Conservation (phyloP, 192 early-diverging fungal genomes). For the Globomyces pollinis-pini region DNA sequence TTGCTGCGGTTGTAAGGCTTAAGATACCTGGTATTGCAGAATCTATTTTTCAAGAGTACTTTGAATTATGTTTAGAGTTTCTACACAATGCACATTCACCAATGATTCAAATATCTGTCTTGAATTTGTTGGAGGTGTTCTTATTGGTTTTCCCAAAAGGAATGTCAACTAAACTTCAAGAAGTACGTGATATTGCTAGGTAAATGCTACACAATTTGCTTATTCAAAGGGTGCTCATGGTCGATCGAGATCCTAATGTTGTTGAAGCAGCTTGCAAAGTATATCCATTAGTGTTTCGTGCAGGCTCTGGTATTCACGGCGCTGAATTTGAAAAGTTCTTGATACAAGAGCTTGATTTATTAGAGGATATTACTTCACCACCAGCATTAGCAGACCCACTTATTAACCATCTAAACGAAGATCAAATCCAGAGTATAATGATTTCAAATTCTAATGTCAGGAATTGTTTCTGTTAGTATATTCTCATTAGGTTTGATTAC, state of each 20-base stretch:
- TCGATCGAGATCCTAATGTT: slow-evolving; percentile 32
- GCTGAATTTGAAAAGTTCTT: slow-evolving; percentile 41
- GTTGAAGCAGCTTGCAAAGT: slow-evolving; percentile 30
- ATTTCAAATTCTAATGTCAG: too few relatives aligned
- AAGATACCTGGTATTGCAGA: slow-evolving; percentile 43
- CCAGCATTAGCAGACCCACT: slow-evolving; percentile 39
- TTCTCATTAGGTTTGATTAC: slow-evolving; percentile 26
- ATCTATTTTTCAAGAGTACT: slow-evolving; percentile 38
- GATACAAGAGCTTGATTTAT: slow-evolving; percentile 27
- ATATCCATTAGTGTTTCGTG: slow-evolving; percentile 44
- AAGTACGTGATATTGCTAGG: slow-evolving; percentile 43
- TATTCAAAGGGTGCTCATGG: slow-evolving; percentile 21
- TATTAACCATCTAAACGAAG: slow-evolving; percentile 25
- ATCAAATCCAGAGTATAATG: slow-evolving; percentile 33
- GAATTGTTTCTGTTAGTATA: slow-evolving; percentile 18
- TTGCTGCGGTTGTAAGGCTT: slow-evolving; percentile 31
- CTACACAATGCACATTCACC: slow-evolving; percentile 42
- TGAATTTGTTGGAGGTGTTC: slow-evolving; percentile 44
- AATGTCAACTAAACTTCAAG: slow-evolving; percentile 28
- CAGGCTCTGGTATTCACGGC: slow-evolving; percentile 21
- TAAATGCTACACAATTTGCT: slow-evolving; percentile 4
- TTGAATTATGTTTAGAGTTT: slow-evolving; percentile 43
- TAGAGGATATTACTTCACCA: slow-evolving; percentile 25
- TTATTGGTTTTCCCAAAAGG: slow-evolving; percentile 48
- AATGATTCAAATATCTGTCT: slow-evolving; percentile 37